Evolutionary conservation across 1,139 yeast genomes (phyloP), one percentile per base, ranked within the genome.

Genomic region (Blastobotrys buckinghamii): DNA sequence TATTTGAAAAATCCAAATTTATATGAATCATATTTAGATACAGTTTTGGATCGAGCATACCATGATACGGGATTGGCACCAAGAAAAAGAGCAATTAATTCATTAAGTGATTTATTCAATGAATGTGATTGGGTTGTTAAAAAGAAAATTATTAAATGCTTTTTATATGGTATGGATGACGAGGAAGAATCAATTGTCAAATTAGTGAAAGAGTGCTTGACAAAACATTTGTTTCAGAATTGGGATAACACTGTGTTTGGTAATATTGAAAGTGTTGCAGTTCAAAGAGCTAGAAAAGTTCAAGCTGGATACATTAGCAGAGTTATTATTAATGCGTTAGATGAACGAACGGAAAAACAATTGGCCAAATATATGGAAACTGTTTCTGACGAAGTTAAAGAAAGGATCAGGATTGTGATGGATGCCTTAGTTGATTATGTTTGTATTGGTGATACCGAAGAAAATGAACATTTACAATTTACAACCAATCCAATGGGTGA

Each of bases 141-240:
- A 39, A 17, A 38, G 15, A 26, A 10, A 12, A 42, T 49, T 13
- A n/a, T 49, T 2, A 24, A 39, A 13, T 49, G 49, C 24, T 34
- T 49, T 29, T 29, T 49, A 36, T 19, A 35, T 22, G 41, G 49
- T 13, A 32, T 46, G 27, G 39, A 45, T 15, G 51, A 49, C 16
- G 51, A 49, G 6, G 51, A 49, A 36, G 45, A 41, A 10, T 42
- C 42, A 7, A 45, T 49, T 6, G 44, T 42, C 15, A 45, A 49
- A 19, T 16, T 46, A 19, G 42, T 29, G 13, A 22, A 35, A 9
- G 49, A 46, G 8, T 34, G n/a, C 6, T 27, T 49, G n/a, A 42
- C 35, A 24, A 22, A 33, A 16, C 33, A 38, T n/a, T 20, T 49
- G 19, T 45, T 49, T 17, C 35, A 30, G 2, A 27, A 42, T 6